These are phyloP conservation scores for Sphaerulina musiva DNA, from an alignment of 2,329 filamentous ascomycete species.

Conservation along the genomic window DNA sequence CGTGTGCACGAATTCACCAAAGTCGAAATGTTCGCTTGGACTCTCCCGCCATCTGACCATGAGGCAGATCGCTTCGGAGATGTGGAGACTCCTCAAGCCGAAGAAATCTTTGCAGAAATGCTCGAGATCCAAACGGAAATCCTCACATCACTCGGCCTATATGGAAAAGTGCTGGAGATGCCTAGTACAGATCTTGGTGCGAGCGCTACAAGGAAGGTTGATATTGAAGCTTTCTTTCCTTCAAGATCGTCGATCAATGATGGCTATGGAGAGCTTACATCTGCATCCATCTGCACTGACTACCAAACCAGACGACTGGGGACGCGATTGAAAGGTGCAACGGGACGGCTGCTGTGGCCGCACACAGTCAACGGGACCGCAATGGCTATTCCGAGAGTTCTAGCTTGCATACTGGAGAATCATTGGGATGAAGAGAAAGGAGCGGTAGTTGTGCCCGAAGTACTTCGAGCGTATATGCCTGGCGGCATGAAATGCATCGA, in stretches of 20 bases:
- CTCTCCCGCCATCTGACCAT: conserved; percentile 34
- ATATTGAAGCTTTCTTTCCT: conserved; percentile 93
- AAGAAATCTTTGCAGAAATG: conserved; percentile 73
- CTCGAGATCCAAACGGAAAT: conserved; percentile 81
- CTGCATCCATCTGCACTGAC: conserved; percentile 84
- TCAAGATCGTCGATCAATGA: conserved; percentile 57
- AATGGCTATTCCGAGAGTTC: conserved; percentile 78
- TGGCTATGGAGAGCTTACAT: conserved; percentile 92
- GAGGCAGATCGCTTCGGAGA: conserved; percentile 26
- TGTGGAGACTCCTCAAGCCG: conserved; percentile 35
- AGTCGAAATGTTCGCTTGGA: conserved; percentile 96
- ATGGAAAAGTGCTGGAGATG: conserved; percentile 90
- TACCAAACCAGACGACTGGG: conserved; percentile 81
- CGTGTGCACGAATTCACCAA: conserved; percentile 98
- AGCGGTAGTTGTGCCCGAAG: conserved; percentile 69
- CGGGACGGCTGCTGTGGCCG: conserved; percentile 62
- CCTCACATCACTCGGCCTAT: conserved; percentile 65
- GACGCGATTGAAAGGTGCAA: conserved; percentile 58
- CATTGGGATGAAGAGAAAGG: conserved; percentile 69
- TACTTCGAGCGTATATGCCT: conserved; percentile 72
- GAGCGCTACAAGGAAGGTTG: conserved; percentile 75
- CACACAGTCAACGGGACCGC: conserved; percentile 94
- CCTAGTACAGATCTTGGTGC: conserved; percentile 82
- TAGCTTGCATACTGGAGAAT: conserved; percentile 85
- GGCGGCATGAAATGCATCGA: conserved; percentile 17